Evolutionary conservation across 768 basidiomycete genomes (phyloP), one percentile per base, ranked within the genome.

Genomic region (Phanerodontia chrysosporium): DNA sequence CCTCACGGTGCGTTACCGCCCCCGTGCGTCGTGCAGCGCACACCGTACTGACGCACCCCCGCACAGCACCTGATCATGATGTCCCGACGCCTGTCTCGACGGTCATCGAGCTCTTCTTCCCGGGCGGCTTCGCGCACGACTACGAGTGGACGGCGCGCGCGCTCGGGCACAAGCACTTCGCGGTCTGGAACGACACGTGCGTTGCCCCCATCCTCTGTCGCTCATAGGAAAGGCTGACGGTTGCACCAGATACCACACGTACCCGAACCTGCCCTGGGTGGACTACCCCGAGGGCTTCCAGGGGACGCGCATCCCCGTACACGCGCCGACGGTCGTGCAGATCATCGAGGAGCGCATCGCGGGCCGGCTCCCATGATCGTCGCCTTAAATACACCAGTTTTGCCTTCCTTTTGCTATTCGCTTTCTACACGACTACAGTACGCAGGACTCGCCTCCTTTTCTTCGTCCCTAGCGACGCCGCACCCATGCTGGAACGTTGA

Each of bases 211-310:
- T 52, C 48, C 25, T 25, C 3, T 59, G 27, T 28, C 27, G 25
- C 44, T 24, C 61, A 12, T 51, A 24, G 35, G 8, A 18, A 32
- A 27, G 24, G 58, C 32, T 36, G 25, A 57, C 25, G 49, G 35
- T n/a, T 3, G 39, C 39, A 18, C n/a, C 58, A 72, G 73, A 29
- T 72, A 72, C n/a, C 73, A 77, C 59, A 75, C 80, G 24, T 66
- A 74, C 49, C 78, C 78, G 16, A 78, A 84, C 22, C 75, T 21
- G 75, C 84, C 72, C 73, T 82, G 27, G 22, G 83, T 89, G 0
- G 66, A 71, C n/a, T 93, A 93, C 65, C 92, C 92, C 0, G 85
- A 92, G 8, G 91, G 89, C 25, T 95, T 95, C 76, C 92, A 95
- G 66, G 85, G 85, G 44, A 77, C 80, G n/a, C 72, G 76, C 35